Evolutionary conservation across 129 eudicot species (phyloP).

Genomic region (Heracleum sosnowskyi): DNA sequence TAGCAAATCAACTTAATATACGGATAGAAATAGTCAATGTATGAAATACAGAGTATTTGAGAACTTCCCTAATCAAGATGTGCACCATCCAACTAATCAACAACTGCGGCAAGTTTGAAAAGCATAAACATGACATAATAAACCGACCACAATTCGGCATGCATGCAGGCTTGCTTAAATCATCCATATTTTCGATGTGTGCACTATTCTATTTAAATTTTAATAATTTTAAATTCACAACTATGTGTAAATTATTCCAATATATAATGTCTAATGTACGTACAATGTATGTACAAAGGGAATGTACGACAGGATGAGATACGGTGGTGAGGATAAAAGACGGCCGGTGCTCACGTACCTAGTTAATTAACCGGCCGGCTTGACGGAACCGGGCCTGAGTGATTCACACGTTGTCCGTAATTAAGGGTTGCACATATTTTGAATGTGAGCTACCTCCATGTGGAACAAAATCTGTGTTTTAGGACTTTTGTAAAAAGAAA

Average conservation of each 20-base stretch:
- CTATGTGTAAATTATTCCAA: no score
- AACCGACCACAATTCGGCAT: background rate
- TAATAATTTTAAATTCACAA: no score
- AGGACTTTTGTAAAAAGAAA: background rate
- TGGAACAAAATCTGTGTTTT: background rate
- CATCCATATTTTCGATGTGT: background rate
- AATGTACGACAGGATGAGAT: background rate
- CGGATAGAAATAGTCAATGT: background rate
- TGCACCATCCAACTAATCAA: background rate
- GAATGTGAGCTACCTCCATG: background rate
- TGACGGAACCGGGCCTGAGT: background rate
- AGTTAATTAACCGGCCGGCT: background rate
- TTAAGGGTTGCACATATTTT: background rate
- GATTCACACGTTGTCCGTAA: background rate
- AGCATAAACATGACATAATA: background rate
- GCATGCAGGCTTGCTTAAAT: slow-evolving; percentile 3
- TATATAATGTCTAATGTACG: no score
- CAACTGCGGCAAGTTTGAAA: background rate
- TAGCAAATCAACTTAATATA: no score
- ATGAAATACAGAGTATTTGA: background rate
- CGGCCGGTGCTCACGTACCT: background rate
- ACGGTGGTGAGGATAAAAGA: background rate
- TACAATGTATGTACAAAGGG: background rate
- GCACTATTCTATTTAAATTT: background rate
- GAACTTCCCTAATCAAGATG: background rate